A percentile compares a stretch with the other conserved stretches of the same genome.
These are phyloP conservation scores for Mrakia gelida DNA, from an alignment of 768 basidiomycete genomes.

Conservation along the genomic window DNA sequence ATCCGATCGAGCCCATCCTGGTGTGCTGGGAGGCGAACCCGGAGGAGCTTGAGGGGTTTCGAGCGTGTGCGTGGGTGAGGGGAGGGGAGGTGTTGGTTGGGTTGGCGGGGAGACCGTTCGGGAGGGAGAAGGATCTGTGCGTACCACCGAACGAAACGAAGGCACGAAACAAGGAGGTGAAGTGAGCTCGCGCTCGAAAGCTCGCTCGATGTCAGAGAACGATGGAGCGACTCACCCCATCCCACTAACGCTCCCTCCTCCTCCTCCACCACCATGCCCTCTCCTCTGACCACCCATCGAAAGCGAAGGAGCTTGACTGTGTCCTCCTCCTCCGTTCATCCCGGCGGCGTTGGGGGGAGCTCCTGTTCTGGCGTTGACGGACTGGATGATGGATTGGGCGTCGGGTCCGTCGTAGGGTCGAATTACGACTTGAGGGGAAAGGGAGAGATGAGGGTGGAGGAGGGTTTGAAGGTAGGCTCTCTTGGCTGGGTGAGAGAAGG, in stretches of 20 bases:
- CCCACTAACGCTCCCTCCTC: background rate
- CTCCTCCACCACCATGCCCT: background rate
- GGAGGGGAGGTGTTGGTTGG: background rate
- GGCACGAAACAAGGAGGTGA: background rate
- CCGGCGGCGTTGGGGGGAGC: background rate
- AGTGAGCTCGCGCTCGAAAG: background rate
- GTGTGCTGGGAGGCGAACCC: constrained; percentile 12
- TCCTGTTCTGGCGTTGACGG: constrained; percentile 25
- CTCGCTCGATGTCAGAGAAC: background rate
- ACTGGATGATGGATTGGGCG: constrained; percentile 57
- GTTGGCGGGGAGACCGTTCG: background rate
- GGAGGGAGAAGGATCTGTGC: background rate
- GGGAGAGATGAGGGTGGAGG: constrained; percentile 47
- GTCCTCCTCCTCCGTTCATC: background rate
- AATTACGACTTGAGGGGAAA: constrained; percentile 48
- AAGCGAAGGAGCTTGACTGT: background rate
- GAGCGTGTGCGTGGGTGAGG: background rate
- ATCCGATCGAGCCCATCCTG: constrained; percentile 29
- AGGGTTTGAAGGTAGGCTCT: constrained; percentile 88
- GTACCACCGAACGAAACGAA: background rate
- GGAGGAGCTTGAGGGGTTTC: background rate
- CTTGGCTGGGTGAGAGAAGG: constrained; percentile 59
- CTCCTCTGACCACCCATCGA: constrained; percentile 11
- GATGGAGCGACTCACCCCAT: background rate
- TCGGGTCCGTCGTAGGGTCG: constrained; percentile 92